These are phyloP conservation scores for Pontederia crassipes DNA, from an alignment of 176 grass and related monocot species.

Conservation along the genomic window DNA sequence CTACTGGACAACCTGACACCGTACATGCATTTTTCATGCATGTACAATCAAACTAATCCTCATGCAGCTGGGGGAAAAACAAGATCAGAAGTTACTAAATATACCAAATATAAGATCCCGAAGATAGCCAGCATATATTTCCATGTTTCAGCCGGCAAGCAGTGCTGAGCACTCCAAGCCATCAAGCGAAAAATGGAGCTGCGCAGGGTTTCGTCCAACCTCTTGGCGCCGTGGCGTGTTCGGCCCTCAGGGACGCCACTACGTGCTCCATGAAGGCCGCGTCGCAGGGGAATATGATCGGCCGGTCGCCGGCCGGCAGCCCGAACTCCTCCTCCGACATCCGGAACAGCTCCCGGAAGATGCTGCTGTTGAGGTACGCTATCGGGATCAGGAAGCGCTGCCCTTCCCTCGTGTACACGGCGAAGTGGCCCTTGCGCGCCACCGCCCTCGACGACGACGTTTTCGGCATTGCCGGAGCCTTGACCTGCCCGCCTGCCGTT, in stretches of 20 bases:
- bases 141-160: neutral
- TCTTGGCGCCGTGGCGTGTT: neutral
- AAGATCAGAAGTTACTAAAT: too few relatives aligned
- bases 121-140: too few relatives aligned
- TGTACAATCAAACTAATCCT: too few relatives aligned
- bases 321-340: slow-evolving; percentile 23
- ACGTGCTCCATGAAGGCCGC: slow-evolving; percentile 19
- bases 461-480: too few relatives aligned
- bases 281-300: slow-evolving; percentile 8
- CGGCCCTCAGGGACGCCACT: neutral
- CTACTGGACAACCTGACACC: too few relatives aligned
- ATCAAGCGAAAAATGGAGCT: neutral
- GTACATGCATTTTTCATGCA: too few relatives aligned
- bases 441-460: neutral
- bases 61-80: too few relatives aligned
- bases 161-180: neutral
- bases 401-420: slow-evolving; percentile 19
- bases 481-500: too few relatives aligned
- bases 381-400: slow-evolving; percentile 12
- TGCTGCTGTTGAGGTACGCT: slow-evolving; percentile 10
- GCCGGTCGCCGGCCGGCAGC: slow-evolving; percentile 3
- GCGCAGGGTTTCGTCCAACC: neutral
- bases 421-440: slow-evolving; percentile 14
- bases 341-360: slow-evolving; percentile 6
- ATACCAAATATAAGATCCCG: too few relatives aligned